A percentile compares a stretch with the other conserved stretches of the same genome.
phyloP scores from a whole-genome alignment of 129 eudicot genomes.

The Centaurea solstitialis region DNA sequence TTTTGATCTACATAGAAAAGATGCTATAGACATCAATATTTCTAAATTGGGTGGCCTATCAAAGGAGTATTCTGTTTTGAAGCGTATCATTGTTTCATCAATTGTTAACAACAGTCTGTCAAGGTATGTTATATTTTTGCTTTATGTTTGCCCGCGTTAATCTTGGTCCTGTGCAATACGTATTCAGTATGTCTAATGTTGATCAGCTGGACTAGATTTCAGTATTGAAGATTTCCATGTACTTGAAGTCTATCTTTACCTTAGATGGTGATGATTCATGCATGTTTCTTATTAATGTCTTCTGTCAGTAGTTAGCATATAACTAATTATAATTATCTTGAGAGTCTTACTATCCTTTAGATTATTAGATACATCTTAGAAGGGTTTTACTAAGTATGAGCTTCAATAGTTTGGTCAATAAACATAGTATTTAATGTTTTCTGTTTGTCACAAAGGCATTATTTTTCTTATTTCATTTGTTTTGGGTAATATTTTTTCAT shows the following conservation, averaged over 20 bases:
- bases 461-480: neutral
- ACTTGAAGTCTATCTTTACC: too few relatives aligned
- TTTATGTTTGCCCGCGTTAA: neutral
- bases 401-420: too few relatives aligned
- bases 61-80: conserved; percentile 65
- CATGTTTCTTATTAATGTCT: too few relatives aligned
- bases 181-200: neutral
- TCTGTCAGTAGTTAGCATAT: too few relatives aligned
- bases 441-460: too few relatives aligned
- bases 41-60: conserved; percentile 73
- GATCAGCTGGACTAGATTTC: neutral
- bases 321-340: too few relatives aligned
- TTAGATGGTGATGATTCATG: too few relatives aligned
- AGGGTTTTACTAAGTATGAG: too few relatives aligned
- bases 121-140: conserved; percentile 49
- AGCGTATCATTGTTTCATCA: conserved; percentile 69
- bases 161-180: neutral
- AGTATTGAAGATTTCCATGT: neutral
- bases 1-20: conserved; percentile 32
- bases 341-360: too few relatives aligned
- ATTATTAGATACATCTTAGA: too few relatives aligned
- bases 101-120: conserved; percentile 54
- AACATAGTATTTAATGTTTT: too few relatives aligned
- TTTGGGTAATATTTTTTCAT: neutral
- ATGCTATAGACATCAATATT: conserved; percentile 27